A percentile compares a stretch with the other conserved stretches of the same genome.
Conservation (phyloP, 2,329 filamentous ascomycete species). For the Botrytis cinerea region DNA sequence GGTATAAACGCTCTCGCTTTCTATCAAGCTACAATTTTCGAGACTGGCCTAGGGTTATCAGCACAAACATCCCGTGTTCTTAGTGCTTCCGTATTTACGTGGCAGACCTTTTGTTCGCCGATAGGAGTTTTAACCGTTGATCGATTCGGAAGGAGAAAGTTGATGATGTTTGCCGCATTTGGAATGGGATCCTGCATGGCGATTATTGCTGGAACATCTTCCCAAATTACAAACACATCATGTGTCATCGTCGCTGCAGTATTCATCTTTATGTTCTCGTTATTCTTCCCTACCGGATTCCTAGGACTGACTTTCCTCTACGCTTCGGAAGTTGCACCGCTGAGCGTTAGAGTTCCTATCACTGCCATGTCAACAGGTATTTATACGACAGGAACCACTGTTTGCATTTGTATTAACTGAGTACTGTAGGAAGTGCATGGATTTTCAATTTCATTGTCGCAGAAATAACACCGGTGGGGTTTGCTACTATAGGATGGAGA, state of each 20-base stretch:
- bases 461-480: slow-evolving; percentile 43
- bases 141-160: slow-evolving; percentile 64
- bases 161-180: slow-evolving; percentile 70
- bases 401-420: neutral
- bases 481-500: slow-evolving; percentile 56
- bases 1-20: slow-evolving; percentile 49
- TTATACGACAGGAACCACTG: neutral
- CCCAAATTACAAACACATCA: slow-evolving; percentile 17
- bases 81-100: slow-evolving; percentile 50
- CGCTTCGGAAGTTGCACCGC: slow-evolving; percentile 57
- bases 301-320: slow-evolving; percentile 55
- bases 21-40: slow-evolving; percentile 53
- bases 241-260: slow-evolving; percentile 39
- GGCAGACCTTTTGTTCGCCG: slow-evolving; percentile 30
- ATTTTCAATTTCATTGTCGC: slow-evolving; percentile 27
- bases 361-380: slow-evolving; percentile 24
- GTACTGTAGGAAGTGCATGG: slow-evolving; percentile 19
- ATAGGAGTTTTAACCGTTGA: slow-evolving; percentile 48
- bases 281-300: slow-evolving; percentile 55
- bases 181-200: slow-evolving; percentile 68
- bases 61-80: slow-evolving; percentile 53
- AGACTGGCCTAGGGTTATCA: slow-evolving; percentile 49
- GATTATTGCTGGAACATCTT: slow-evolving; percentile 48
- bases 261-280: slow-evolving; percentile 54
- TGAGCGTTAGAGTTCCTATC: slow-evolving; percentile 49